Conservation (phyloP, 163 green algal species). For the Chlamydomonas reinhardtii region DNA sequence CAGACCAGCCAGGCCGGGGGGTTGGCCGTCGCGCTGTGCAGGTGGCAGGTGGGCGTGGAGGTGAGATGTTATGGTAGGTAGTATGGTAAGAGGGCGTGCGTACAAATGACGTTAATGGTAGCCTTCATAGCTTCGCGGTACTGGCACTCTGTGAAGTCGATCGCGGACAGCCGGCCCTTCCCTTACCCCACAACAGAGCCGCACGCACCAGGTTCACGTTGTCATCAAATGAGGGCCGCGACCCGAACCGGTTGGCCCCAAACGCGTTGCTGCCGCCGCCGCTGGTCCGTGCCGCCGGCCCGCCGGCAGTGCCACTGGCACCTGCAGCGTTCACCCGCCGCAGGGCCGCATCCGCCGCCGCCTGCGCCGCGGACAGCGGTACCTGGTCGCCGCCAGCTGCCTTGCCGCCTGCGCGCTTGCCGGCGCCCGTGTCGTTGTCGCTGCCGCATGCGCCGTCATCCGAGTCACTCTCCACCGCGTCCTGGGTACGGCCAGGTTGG, state of each 20-base stretch:
- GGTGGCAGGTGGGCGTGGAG: background rate
- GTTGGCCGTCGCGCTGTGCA: conserved; percentile 47
- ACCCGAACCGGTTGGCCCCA: too few relatives aligned
- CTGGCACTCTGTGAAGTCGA: too few relatives aligned
- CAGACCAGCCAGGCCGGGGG: conserved; percentile 82
- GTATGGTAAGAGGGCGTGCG: background rate
- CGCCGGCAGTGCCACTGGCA: background rate
- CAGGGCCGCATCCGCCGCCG: background rate
- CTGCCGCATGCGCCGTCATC: conserved; percentile 20
- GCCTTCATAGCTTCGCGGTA: too few relatives aligned
- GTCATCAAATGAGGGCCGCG: background rate
- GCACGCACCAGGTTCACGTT: background rate
- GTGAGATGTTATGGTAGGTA: too few relatives aligned
- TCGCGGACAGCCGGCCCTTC: too few relatives aligned
- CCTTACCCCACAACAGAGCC: too few relatives aligned
- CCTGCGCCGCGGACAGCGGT: background rate
- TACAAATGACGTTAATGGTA: too few relatives aligned
- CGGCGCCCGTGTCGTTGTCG: conserved; percentile 22
- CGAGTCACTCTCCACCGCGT: background rate
- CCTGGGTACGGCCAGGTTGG: background rate
- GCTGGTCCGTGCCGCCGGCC: background rate
- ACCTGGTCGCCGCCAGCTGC: background rate
- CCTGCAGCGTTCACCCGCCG: background rate
- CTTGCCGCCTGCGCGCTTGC: background rate
- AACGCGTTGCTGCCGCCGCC: background rate